Evolutionary conservation across 495 filamentous ascomycete genomes (phyloP).

Genomic region (Mytilinidion resinicola): DNA sequence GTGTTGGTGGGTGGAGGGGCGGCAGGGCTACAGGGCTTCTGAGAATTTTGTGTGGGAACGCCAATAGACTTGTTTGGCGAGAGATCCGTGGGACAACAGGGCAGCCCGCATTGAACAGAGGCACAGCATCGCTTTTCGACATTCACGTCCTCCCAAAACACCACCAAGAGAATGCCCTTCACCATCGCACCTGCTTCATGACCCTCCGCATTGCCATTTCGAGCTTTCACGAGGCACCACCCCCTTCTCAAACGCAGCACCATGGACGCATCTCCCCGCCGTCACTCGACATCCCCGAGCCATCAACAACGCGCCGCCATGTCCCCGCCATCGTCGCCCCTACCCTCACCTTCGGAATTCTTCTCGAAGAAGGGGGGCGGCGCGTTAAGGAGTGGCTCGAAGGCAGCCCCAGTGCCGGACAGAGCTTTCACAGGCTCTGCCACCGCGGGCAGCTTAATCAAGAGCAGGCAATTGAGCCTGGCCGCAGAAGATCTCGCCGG

Average conservation of each 20-base stretch:
- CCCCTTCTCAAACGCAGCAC: neutral
- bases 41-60: too few relatives aligned
- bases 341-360: slow-evolving; percentile 6
- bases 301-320: slow-evolving; percentile 14
- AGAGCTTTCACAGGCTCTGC: slow-evolving; percentile 19
- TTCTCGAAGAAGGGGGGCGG: neutral
- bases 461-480: slow-evolving; percentile 11
- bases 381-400: slow-evolving; percentile 18
- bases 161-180: neutral
- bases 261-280: slow-evolving; percentile 18
- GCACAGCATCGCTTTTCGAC: neutral
- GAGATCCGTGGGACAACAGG: too few relatives aligned
- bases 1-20: too few relatives aligned
- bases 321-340: slow-evolving; percentile 6
- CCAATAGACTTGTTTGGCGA: too few relatives aligned
- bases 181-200: neutral
- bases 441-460: slow-evolving; percentile 18
- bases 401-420: slow-evolving; percentile 16
- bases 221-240: neutral
- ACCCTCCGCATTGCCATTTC: neutral
- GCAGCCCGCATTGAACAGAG: neutral
- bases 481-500: neutral
- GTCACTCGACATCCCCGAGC: slow-evolving; percentile 6
- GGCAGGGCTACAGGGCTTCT: too few relatives aligned
- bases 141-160: neutral